Evolutionary conservation across 352 stramenopile species (phyloP), one percentile per base, ranked within the genome.

Genomic region (Phytophthora rubi): DNA sequence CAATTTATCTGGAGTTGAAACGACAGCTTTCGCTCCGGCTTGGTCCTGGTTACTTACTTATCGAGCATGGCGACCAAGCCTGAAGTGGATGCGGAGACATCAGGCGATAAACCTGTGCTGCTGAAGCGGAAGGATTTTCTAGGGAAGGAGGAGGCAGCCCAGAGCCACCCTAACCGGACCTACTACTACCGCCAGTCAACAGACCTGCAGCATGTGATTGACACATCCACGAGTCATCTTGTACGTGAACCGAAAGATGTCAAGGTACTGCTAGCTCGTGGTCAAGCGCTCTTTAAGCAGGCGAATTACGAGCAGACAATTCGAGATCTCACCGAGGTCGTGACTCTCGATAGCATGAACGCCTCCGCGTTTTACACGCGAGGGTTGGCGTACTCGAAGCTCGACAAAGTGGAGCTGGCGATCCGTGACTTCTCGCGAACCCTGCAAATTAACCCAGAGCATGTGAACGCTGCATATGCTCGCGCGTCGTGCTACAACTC

Each of bases 381-480:
- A 47, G 90, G 91, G 0, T 67, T 96, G 26, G 76, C 82, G 4
- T 85, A 90, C 58, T 80, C 84, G 3, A 92, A 94, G 64, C 62
- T 96, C 52, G 82, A 80, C 48, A 73, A 90, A 32, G 68, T 86
- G 45, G 88, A 97, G 30, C 62, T 84, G 7, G 91, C 90, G 13
- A 95, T 97, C 60, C 78, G 73, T 4, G 91, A 97, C 69, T 96
- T 97, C 28, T 82, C 85, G 0, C 71, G 82, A 21, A 71, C 85
- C 15, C 68, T 97, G 13, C 77, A 89, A 47, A 76, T 94, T 26
- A 89, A 95, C n/a, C 90, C 88, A 4, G 82, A 95, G 49, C 90
- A 97, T 59, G 83, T 97, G 47, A 97, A 94, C 59, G 91, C 91
- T 7, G 86, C 87, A 18, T 97, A 97, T 51, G 88, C 88, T 37